Evolutionary conservation across 768 basidiomycete genomes (phyloP).

Genomic region (Gymnopilus junonius): DNA sequence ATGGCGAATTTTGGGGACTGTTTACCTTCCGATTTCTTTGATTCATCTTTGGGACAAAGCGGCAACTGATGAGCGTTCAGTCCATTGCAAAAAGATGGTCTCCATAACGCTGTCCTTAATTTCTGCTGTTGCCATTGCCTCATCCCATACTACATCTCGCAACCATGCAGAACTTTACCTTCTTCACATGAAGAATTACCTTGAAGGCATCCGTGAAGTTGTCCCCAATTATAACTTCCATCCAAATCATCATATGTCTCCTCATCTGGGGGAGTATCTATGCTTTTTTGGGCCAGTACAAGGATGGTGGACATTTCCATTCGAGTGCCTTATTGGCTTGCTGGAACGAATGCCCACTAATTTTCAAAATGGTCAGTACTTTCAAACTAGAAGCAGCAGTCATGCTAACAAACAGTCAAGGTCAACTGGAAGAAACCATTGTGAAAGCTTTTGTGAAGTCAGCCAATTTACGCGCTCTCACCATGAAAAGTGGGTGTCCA

Average conservation of each 20-base stretch:
- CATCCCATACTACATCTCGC: constrained; percentile 24
- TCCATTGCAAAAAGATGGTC: constrained; percentile 24
- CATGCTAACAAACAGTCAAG: constrained; percentile 9
- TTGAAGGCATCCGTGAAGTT: constrained; percentile 29
- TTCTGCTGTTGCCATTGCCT: constrained; percentile 20
- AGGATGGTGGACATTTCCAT: constrained; percentile 39
- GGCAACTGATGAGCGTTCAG: constrained; percentile 17
- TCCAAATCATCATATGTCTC: constrained; percentile 42
- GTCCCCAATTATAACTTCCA: constrained; percentile 31
- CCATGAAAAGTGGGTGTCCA: constrained; percentile 15
- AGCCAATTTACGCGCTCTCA: constrained; percentile 18
- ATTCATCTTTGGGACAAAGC: constrained; percentile 35
- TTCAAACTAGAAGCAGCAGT: constrained; percentile 22
- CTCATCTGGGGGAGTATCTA: constrained; percentile 40
- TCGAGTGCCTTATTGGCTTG: constrained; percentile 37
- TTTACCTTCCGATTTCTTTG: constrained; percentile 38
- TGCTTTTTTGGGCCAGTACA: constrained; percentile 37
- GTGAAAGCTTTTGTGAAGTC: constrained; percentile 13
- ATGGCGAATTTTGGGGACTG: constrained; percentile 37
- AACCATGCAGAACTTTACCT: constrained; percentile 13
- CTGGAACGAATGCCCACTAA: constrained; percentile 22
- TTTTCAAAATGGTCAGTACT: constrained; percentile 18
- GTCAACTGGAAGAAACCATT: constrained; percentile 25
- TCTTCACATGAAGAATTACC: constrained; percentile 29
- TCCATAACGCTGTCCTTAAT: constrained; percentile 23